These are phyloP conservation scores for Crucihimalaya himalaica DNA, from an alignment of 345 rosid species.

Conservation along the genomic window DNA sequence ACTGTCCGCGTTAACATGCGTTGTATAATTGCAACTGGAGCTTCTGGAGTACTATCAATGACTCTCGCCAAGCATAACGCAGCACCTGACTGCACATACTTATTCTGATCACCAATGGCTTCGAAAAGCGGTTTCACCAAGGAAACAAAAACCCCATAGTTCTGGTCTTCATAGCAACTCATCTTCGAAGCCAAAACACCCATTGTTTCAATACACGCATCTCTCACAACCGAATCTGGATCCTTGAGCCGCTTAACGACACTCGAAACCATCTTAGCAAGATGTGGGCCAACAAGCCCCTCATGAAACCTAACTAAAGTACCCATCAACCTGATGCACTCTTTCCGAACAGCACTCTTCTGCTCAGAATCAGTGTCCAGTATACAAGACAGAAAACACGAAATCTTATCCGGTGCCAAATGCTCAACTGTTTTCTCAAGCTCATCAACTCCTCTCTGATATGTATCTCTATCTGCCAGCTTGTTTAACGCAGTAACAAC, in stretches of 20 bases:
- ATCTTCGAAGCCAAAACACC: slow-evolving; percentile 67
- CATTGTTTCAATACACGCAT: slow-evolving; percentile 81
- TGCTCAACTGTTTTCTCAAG: slow-evolving; percentile 69
- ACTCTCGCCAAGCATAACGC: slow-evolving; percentile 88
- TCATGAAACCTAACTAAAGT: slow-evolving; percentile 58
- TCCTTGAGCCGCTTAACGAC: slow-evolving; percentile 90
- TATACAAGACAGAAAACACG: slow-evolving; percentile 77
- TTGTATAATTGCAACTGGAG: slow-evolving; percentile 72
- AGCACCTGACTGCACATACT: slow-evolving; percentile 80
- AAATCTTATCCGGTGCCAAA: slow-evolving; percentile 55
- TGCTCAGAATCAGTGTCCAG: slow-evolving; percentile 75
- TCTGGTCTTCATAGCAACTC: slow-evolving; percentile 45
- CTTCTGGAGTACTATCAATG: slow-evolving; percentile 56
- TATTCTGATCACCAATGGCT: slow-evolving; percentile 92
- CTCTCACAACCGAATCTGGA: slow-evolving; percentile 78
- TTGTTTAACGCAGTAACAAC: slow-evolving; percentile 76
- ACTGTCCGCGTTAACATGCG: slow-evolving; percentile 68
- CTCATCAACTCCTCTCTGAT: slow-evolving; percentile 77
- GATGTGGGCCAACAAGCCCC: slow-evolving; percentile 51
- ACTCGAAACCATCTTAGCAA: slow-evolving; percentile 72
- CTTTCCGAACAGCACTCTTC: slow-evolving; percentile 69
- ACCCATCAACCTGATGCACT: slow-evolving; percentile 69
- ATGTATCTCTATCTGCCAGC: slow-evolving; percentile 88
- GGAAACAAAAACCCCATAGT: slow-evolving; percentile 54
- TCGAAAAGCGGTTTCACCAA: slow-evolving; percentile 84